Evolutionary conservation across 2,329 filamentous ascomycete species (phyloP), one percentile per base, ranked within the genome.

Genomic region (Exophiala alcalophila): DNA sequence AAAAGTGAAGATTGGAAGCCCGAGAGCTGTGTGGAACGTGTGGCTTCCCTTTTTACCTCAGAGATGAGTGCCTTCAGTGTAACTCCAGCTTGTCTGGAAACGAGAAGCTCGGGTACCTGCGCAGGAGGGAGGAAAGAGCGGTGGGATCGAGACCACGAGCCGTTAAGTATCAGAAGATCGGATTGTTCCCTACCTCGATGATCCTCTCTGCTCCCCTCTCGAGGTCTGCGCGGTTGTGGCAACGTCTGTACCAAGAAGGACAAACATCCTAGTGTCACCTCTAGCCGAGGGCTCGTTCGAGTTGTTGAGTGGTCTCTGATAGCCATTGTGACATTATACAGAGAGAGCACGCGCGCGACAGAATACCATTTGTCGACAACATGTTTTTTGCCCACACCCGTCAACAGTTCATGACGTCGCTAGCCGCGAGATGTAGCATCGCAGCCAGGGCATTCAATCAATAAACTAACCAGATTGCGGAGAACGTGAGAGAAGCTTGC

Each of bases 391-490:
- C 32, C 18, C 27, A 14, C 24, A 19, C 8, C 12, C 24, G 28
- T 36, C 35, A 11, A 40, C 15, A 28, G 33, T 44, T 34, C 3
- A 52, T 52, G 49, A 52, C 45, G 49, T 33, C 30, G 38, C 10
- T 18, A 35, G 20, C 6, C 31, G 27, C 24, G 20, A 33, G 40
- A 42, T 36, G 49, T 52, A 42, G 44, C 42, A 52, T 52, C 25
- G 29, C 8, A 23, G 35, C 44, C 35, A n/a, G n/a, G 23, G 44
- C 40, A 37, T 46, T 12, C 8, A 10, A 37, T 21, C 25, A 29
- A 36, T 33, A 30, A n/a, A 33, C 12, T 14, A 27, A 41, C 11
- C 18, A 10, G n/a, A 8, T 35, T 10, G 40, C 29, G 30, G 43
- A 27, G 39, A 15, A 24, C 14, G 41, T 14, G 23, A 11, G 33